Base-by-base conservation (phyloP, 2,329 filamentous ascomycete genomes). In the Xylariaceae sp. region DNA sequence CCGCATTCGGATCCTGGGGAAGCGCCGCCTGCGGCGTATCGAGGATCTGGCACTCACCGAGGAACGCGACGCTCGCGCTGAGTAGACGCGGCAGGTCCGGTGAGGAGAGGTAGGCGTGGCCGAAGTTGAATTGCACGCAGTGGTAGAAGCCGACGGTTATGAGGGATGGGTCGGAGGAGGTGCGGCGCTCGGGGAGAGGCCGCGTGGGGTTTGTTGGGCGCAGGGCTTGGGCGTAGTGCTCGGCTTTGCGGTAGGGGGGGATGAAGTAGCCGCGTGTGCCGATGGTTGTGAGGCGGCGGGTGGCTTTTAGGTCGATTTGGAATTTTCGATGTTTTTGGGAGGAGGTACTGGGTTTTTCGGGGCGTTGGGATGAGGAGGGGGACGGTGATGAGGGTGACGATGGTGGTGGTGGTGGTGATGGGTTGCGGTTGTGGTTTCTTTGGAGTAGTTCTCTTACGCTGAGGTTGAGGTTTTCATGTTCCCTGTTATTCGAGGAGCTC, bases 241-340 rank as follows among this genome's bases (percentile, higher is more conserved):
- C 51, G 1, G 54, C 60, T 2, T 17, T n/a, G 1, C 53, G 23
- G 37, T 62, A 64, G 0, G 58, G 55, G 1, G 62, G 60, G 1
- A 62, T n/a, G 15, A 58, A 61, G 11, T 62, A 55, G 4, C 64
- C 64, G 1, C 62, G 60, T 11, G 62, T 64, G 1, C 56, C 60
- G 23, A 5, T 2, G 15, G 23, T 23, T 2, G 7, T 8, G 17
- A 13, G 37, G 37, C 37, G 37, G 37, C 37, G 37, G 37, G 3
- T 42, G 1, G 37, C 9, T 13, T 13, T 13, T 1, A 42, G 1
- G 15, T 2, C 48, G 48, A 18, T 30, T 30, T 30, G 23, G 23
- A 4, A 30, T 30, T 30, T 30, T 30, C 23, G 23, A 4, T 5
- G 23, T 30, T 30, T 30, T 5, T 30, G 4, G 4, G 4, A 1